Base-by-base conservation (phyloP, 768 basidiomycete genomes). In the Termitomyces sp. region DNA sequence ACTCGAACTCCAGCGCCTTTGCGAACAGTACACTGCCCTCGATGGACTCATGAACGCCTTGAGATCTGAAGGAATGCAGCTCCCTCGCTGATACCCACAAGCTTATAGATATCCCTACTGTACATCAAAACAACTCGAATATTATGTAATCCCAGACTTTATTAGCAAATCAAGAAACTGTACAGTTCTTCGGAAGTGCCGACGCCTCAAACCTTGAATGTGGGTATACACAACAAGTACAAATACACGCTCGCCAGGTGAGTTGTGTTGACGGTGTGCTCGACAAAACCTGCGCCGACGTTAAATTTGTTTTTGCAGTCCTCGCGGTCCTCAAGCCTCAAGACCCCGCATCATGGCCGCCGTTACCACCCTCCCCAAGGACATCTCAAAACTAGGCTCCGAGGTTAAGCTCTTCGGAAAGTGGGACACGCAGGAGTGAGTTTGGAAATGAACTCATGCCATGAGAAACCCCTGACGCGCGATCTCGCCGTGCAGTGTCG, bases 361-460 rank as follows among this genome's bases (percentile, higher is more conserved):
- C 58, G 79, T 75, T 60, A 83, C 84, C 65, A 86, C 90, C 44
- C 88, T 94, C 61, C 91, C 91, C 53, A 90, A 77, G 76, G 90
- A 92, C 57, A 80, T 94, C 70, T 87, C 90, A 61, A 90, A 76
- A 73, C 78, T 92, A 65, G 90, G 87, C 62, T 82, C 82, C 73
- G 91, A 92, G 66, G 85, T 98, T 70, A 97, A 96, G 78, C 87
- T 99, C 62, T 99, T 99, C 72, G 94, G 94, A 70, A 95, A 95
- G 81, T 99, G 97, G 97, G 95, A 98, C 57, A 90, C 94, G 62
- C 88, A 93, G 71, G 94, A 94, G 95, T 97, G 82, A 76, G 93
- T 42, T 8, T 40, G 14, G 12, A n/a, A n/a, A n/a, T n/a, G n/a
- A n/a, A n/a, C n/a, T n/a, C n/a, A n/a, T n/a, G n/a, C n/a, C n/a